Conservation (phyloP, 768 basidiomycete species). For the Rubroboletus pulcherrimus region DNA sequence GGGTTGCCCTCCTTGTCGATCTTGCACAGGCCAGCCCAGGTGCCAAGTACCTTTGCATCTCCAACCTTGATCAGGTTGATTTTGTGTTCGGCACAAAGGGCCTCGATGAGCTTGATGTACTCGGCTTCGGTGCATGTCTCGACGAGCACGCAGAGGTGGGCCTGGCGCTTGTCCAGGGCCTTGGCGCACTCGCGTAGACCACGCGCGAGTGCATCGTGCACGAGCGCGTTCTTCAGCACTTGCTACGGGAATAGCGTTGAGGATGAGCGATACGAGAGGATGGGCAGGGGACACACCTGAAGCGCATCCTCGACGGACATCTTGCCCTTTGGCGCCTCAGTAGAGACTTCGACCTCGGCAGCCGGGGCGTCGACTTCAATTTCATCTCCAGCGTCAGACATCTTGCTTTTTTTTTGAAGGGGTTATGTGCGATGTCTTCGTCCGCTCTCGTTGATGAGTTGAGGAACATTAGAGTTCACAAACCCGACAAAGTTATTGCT, state of each 20-base stretch:
- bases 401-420: conserved; percentile 40
- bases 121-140: conserved; percentile 99
- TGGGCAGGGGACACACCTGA: conserved; percentile 49
- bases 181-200: conserved; percentile 98
- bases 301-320: conserved; percentile 94
- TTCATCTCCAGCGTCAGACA: conserved; percentile 99
- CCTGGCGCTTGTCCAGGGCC: conserved; percentile 97
- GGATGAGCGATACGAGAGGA: not conserved
- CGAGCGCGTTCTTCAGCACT: conserved; percentile 98
- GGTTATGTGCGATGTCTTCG: conserved; percentile 65
- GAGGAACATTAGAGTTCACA: conserved; percentile 55
- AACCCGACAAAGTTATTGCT: conserved; percentile 24
- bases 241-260: conserved; percentile 48
- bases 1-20: conserved; percentile 99
- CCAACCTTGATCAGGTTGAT: conserved; percentile 99
- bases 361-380: conserved; percentile 62
- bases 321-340: conserved; percentile 93
- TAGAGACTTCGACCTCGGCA: conserved; percentile 75
- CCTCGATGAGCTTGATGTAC: conserved; percentile 99
- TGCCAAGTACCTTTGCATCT: conserved; percentile 96
- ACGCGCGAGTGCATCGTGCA: conserved; percentile 97
- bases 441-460: conserved; percentile 90
- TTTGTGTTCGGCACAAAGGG: conserved; percentile 98
- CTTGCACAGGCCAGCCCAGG: conserved; percentile 99
- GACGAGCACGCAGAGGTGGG: conserved; percentile 97